Conservation (phyloP, 2,329 filamentous ascomycete species). For the Fusarium sp. region DNA sequence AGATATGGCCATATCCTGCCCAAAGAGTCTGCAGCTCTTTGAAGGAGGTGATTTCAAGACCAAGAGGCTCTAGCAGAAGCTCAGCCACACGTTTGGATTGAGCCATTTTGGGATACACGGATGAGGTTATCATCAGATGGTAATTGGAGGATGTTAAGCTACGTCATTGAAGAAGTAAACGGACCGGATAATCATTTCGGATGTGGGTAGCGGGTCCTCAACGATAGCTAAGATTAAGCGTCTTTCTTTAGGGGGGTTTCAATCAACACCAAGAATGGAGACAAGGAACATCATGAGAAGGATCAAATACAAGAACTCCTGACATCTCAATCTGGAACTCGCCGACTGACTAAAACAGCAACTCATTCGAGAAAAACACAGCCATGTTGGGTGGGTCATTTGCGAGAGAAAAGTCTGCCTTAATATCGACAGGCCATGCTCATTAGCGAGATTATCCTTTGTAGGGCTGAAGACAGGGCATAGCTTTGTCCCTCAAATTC, state of each 20-base stretch:
- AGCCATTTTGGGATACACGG: conserved; percentile 11
- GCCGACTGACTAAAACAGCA: background rate
- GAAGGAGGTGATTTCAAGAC: conserved; percentile 56
- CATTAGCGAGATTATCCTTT: background rate
- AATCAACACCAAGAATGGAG: background rate
- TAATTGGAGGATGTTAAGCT: background rate
- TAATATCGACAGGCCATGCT: background rate
- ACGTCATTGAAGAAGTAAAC: conserved; percentile 19
- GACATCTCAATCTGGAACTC: background rate
- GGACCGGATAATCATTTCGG: conserved; percentile 37
- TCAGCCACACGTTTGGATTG: conserved; percentile 51
- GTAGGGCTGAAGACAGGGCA: conserved; percentile 2
- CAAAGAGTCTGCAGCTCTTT: conserved; percentile 59
- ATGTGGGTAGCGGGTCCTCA: background rate
- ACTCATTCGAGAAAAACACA: background rate
- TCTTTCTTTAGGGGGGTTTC: background rate
- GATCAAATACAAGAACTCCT: background rate
- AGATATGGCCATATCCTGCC: conserved; percentile 69
- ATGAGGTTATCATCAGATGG: background rate
- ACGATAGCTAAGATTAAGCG: background rate
- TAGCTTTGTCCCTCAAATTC: background rate
- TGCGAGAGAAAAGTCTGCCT: background rate
- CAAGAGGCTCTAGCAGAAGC: conserved; percentile 56
- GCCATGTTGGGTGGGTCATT: background rate
- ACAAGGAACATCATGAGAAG: no score